Evolutionary conservation across 2,329 filamentous ascomycete genomes (phyloP), one percentile per base, ranked within the genome.

Genomic region (Acephala macrosclerotiorum): DNA sequence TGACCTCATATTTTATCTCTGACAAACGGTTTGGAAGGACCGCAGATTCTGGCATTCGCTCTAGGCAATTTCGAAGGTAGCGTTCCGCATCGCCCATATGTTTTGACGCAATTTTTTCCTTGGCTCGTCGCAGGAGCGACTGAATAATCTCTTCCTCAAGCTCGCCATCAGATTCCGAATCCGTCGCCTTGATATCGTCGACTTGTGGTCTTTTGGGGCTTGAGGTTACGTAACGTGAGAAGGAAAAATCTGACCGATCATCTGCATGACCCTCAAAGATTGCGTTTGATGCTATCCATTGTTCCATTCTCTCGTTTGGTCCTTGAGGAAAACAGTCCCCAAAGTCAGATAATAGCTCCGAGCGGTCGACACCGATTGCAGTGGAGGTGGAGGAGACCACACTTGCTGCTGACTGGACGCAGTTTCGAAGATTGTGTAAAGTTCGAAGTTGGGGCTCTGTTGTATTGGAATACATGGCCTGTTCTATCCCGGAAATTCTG

Each of bases 221-320:
- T 11, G n/a, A 35, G 11, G 16, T 29, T 25, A 35, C 16, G 14
- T 1, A 33, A n/a, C 14, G 38, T 45, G 12, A 26, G n/a, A 5
- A 40, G 20, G 18, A 35, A 18, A 26, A n/a, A 2, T 49, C 38
- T 3, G 40, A 12, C 11, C 16, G 4, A n/a, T 3, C 4, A 22
- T 57, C 49, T 42, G 66, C 61, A 40, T 67, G 63, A 49, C 65
- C 64, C 51, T 68, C 58, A 53, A 66, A 70, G 26, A 70, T 49
- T 2, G 68, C 60, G 25, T 68, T 65, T 0, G 68, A 70, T 26
- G 66, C 64, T 42, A 65, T 63, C 66, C 60, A 70, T 53, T 66
- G 42, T 4, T 63, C 49, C 61, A 70, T 70, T 22, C 61, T 62
- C 40, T 68, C 66, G 4, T 60, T 49, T 35, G 58, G 64, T 38